Evolutionary conservation across 257 asterid genomes (phyloP).

Genomic region (Solanum appendiculatum): DNA sequence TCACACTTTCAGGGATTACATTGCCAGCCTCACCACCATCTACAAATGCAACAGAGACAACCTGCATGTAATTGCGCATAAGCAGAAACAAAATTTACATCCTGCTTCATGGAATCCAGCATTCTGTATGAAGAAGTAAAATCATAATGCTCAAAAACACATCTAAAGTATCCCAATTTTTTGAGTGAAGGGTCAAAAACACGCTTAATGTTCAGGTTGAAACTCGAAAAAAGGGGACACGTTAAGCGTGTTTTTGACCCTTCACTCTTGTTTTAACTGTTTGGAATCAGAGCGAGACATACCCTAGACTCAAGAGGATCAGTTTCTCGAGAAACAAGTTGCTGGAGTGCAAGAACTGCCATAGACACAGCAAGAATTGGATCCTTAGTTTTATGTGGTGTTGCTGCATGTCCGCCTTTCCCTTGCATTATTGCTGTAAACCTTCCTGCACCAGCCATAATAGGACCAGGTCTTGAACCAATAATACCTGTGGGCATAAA

Average conservation of each 20-base stretch:
- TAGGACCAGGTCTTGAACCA: slow-evolving; percentile 58
- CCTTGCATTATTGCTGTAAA: slow-evolving; percentile 59
- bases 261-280: neutral
- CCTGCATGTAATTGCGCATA: slow-evolving; percentile 21
- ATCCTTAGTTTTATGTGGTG: slow-evolving; percentile 60
- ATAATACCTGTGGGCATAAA: slow-evolving; percentile 35
- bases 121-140: neutral
- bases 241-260: too few relatives aligned
- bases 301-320: slow-evolving; percentile 77
- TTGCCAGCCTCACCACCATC: slow-evolving; percentile 60
- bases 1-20: slow-evolving; percentile 61
- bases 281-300: neutral
- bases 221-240: too few relatives aligned
- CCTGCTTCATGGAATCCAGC: neutral
- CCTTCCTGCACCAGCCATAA: slow-evolving; percentile 66
- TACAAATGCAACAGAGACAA: slow-evolving; percentile 53
- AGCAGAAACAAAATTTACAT: neutral
- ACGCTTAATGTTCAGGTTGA: too few relatives aligned
- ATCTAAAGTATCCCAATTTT: too few relatives aligned
- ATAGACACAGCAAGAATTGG: slow-evolving; percentile 68
- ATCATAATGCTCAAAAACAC: too few relatives aligned
- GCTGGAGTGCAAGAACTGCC: slow-evolving; percentile 68
- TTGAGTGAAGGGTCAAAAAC: too few relatives aligned
- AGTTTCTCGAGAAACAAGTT: slow-evolving; percentile 80
- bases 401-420: slow-evolving; percentile 79